Evolutionary conservation across 345 rosid species (phyloP), one percentile per base, ranked within the genome.

Genomic region (Populus ilicifolia): DNA sequence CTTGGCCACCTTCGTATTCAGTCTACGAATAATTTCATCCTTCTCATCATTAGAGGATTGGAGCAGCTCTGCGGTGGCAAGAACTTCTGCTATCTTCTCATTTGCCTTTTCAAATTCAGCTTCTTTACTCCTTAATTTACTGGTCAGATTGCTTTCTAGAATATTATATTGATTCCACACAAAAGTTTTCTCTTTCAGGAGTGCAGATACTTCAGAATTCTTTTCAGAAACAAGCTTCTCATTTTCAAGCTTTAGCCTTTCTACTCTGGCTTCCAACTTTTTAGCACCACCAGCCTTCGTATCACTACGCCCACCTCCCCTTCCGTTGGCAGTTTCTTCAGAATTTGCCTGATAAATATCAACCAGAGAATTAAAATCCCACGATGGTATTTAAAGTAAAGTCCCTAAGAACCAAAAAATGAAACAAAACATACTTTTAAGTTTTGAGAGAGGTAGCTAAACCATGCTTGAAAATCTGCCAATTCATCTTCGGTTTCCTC

Each of bases 131-230:
- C 86, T 86, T 67, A 96, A 80, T 76, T 87, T 93, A 62, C 75
- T 78, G 17, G 81, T 82, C 70, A 83, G 88, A 43, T 78, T 85
- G 74, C 70, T 89, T 78, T 96, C 94, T 72, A 87, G 54, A 71
- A 80, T 38, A 72, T 85, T 88, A 77, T 85, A 89, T 81, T 94
- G 98, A 80, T 89, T 81, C 97, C 97, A 89, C 3, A 89, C 83
- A 79, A 95, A 95, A 62, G 87, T 83, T 73, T 89, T 91, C 86
- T 93, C 94, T 25, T 82, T 80, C 82, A 83, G 5, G 27, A 93
- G 87, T 6, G 86, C 84, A 54, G 94, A 83, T 8, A 87, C 80
- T 73, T 90, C 91, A 36, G 85, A 77, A 41, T 74, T 77, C 88
- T 85, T 91, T 71, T 89, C 92, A 27, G 85, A 78, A 76, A 85